Conservation (phyloP, 257 asterid species). For the Coffea canephora region DNA sequence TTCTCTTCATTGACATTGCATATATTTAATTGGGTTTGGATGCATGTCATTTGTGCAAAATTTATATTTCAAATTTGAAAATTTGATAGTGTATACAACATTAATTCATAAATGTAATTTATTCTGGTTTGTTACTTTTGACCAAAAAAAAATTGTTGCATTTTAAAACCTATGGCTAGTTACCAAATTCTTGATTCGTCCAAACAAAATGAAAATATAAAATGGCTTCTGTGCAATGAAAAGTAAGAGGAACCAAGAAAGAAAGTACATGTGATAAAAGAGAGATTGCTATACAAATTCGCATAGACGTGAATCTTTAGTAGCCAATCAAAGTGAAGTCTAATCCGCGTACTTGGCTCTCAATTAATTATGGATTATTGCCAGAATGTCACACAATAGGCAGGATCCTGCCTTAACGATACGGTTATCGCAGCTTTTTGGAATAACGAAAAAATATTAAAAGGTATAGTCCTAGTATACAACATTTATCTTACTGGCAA, state of each 20-base stretch:
- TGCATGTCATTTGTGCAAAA: too few relatives aligned
- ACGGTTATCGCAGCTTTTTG: constrained; percentile 30
- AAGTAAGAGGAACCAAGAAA: constrained; percentile 24
- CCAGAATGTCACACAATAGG: constrained; percentile 41
- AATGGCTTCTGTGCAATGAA: constrained; percentile 17
- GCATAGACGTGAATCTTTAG: constrained; percentile 24
- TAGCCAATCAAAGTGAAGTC: constrained; percentile 38
- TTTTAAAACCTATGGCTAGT: not conserved
- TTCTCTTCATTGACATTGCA: not conserved
- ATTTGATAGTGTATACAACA: too few relatives aligned
- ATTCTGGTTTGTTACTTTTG: not conserved
- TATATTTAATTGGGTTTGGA: not conserved
- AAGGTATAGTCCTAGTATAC: constrained; percentile 18
- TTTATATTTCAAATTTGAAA: too few relatives aligned
- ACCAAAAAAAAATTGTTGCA: not conserved
- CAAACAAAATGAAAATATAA: not conserved
- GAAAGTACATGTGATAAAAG: constrained; percentile 43
- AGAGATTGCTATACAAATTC: constrained; percentile 2
- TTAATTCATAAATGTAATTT: too few relatives aligned
- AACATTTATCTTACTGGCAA: not conserved
- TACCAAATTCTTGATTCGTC: not conserved
- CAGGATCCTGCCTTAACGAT: constrained; percentile 53
- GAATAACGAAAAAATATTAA: not conserved
- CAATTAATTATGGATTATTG: constrained; percentile 35
- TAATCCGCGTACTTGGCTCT: constrained; percentile 30